Percentiles rank a stretch among this genome's conserved stretches.
Evolutionary conservation across 2,329 filamentous ascomycete genomes (phyloP).

Genomic region (Cladosporium sp.): DNA sequence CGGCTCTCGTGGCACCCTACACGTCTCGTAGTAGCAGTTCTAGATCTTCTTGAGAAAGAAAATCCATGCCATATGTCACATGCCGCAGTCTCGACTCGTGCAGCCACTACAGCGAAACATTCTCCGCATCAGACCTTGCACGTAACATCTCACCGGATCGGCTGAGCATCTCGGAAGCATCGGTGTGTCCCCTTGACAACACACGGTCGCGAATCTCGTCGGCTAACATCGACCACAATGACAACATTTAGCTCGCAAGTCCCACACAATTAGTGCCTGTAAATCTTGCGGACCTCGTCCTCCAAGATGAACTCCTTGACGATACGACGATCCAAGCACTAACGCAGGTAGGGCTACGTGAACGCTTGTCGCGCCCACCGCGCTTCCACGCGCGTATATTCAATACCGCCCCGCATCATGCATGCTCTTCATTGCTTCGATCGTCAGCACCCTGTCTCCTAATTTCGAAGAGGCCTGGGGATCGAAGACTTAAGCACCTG

Average conservation of each 20-base stretch:
- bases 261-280: constrained; percentile 1
- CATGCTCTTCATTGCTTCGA: background rate
- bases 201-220: background rate
- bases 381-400: too few relatives aligned
- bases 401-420: background rate
- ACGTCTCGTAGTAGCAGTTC: background rate
- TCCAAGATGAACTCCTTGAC: constrained; percentile 5
- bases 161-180: background rate
- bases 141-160: background rate
- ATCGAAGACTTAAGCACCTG: background rate
- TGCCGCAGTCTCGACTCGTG: background rate
- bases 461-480: background rate
- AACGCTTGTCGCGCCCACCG: too few relatives aligned
- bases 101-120: background rate
- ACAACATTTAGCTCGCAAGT: too few relatives aligned
- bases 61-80: too few relatives aligned
- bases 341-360: too few relatives aligned
- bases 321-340: constrained; percentile 7
- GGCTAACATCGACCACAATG: too few relatives aligned
- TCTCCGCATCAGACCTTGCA: background rate
- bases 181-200: background rate
- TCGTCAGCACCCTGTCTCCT: constrained; percentile 1
- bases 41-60: background rate
- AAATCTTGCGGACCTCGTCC: background rate
- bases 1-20: background rate